Conservation (phyloP, 257 asterid species). For the Lycium barbarum region DNA sequence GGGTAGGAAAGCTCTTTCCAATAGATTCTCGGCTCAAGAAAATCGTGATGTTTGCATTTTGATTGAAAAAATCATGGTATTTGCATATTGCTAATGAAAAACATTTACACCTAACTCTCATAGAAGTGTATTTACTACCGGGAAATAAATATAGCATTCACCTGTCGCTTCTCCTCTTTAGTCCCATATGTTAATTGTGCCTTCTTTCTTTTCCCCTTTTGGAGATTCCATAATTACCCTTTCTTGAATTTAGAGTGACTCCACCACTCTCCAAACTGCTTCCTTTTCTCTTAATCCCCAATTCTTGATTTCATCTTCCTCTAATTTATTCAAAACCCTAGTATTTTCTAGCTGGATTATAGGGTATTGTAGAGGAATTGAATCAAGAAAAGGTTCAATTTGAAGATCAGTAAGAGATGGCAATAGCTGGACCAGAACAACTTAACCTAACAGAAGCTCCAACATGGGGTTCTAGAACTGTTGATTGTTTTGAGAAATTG, state of each 20-base stretch:
- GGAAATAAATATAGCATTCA: background rate
- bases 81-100: too few species aligned
- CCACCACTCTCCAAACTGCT: background rate
- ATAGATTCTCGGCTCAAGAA: too few species aligned
- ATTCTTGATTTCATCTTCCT: background rate
- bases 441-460: constrained; percentile 83
- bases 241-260: constrained; percentile 21
- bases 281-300: background rate
- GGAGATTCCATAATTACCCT: background rate
- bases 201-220: background rate
- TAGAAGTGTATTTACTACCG: background rate
- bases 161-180: background rate
- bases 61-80: too few species aligned
- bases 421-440: constrained; percentile 58
- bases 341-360: constrained; percentile 18
- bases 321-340: constrained; percentile 10
- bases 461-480: constrained; percentile 94
- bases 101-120: background rate
- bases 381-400: background rate
- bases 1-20: too few species aligned
- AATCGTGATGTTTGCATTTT: too few species aligned
- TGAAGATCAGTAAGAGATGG: constrained; percentile 36
- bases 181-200: background rate
- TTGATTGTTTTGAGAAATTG: constrained; percentile 90
- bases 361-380: constrained; percentile 5